phyloP scores from a whole-genome alignment of 768 basidiomycete genomes.

The Podaxis carcinomalis region DNA sequence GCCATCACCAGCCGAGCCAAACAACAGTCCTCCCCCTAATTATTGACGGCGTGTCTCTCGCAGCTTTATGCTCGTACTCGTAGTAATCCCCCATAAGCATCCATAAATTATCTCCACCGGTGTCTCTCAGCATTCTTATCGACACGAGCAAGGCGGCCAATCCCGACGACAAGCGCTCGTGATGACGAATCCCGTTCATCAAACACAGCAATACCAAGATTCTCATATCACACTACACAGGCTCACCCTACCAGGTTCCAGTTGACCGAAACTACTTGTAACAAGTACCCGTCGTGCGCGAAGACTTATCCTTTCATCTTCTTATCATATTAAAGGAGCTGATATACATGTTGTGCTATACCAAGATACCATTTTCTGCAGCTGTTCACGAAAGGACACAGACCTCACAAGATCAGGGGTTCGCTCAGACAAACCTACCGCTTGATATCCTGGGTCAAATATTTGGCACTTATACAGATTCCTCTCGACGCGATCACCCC shows the following conservation, averaged over 20 bases:
- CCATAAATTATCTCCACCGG: not conserved
- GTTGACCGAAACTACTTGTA: not conserved
- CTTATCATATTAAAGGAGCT: not conserved
- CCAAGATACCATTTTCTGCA: not conserved
- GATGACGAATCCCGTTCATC: not conserved
- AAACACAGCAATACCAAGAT: not conserved
- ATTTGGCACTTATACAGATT: not conserved
- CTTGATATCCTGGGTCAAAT: not conserved
- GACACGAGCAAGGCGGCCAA: not conserved
- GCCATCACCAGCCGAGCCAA: not conserved
- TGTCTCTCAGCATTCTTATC: not conserved
- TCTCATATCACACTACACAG: not conserved
- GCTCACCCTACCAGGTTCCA: not conserved
- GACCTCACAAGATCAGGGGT: not conserved
- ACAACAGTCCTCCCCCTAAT: not conserved
- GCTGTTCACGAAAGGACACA: not conserved
- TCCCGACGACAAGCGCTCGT: not conserved
- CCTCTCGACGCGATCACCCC: not conserved
- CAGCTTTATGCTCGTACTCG: not conserved
- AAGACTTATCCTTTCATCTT: not conserved
- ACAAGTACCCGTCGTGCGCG: not conserved
- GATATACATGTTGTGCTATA: not conserved
- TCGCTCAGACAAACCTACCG: not conserved
- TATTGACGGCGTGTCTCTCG: not conserved
- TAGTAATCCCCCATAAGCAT: not conserved